These are phyloP conservation scores for Sporothrix brunneoviolacea DNA, from an alignment of 2,329 filamentous ascomycete genomes.

Conservation along the genomic window DNA sequence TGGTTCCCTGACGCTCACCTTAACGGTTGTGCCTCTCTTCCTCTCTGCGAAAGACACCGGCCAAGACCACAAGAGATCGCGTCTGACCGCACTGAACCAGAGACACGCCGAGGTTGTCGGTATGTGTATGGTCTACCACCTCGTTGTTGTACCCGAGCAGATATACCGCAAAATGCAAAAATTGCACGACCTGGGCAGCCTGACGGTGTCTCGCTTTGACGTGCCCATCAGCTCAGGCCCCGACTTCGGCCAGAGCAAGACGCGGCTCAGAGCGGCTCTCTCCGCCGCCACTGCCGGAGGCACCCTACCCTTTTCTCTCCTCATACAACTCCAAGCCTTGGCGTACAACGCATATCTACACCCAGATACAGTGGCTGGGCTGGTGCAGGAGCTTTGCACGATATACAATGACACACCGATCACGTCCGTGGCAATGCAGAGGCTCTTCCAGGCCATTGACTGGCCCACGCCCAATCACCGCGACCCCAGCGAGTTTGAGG, in stretches of 20 bases:
- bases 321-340: slow-evolving; percentile 58
- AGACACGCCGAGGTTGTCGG: slow-evolving; percentile 30
- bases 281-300: slow-evolving; percentile 24
- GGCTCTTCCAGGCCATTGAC: slow-evolving; percentile 44
- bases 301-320: slow-evolving; percentile 43
- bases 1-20: slow-evolving; percentile 41
- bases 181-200: slow-evolving; percentile 23
- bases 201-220: slow-evolving; percentile 22
- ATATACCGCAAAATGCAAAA: slow-evolving; percentile 26
- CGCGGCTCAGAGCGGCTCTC: slow-evolving; percentile 21
- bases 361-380: slow-evolving; percentile 41
- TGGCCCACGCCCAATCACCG: slow-evolving; percentile 44
- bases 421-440: slow-evolving; percentile 47
- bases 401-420: slow-evolving; percentile 32
- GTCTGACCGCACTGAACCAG: slow-evolving; percentile 24
- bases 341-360: slow-evolving; percentile 57
- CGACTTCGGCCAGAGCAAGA: background rate
- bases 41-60: slow-evolving; percentile 13
- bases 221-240: background rate
- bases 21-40: slow-evolving; percentile 43
- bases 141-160: slow-evolving; percentile 24
- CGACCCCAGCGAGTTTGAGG: slow-evolving; percentile 35
- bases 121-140: slow-evolving; percentile 40
- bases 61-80: slow-evolving; percentile 11
- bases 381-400: slow-evolving; percentile 39